Percentiles rank a stretch among this genome's conserved stretches.
These are phyloP conservation scores for Rhizoclosmatium hyalinum DNA, from an alignment of 371 early-diverging fungal genomes.

Conservation along the genomic window DNA sequence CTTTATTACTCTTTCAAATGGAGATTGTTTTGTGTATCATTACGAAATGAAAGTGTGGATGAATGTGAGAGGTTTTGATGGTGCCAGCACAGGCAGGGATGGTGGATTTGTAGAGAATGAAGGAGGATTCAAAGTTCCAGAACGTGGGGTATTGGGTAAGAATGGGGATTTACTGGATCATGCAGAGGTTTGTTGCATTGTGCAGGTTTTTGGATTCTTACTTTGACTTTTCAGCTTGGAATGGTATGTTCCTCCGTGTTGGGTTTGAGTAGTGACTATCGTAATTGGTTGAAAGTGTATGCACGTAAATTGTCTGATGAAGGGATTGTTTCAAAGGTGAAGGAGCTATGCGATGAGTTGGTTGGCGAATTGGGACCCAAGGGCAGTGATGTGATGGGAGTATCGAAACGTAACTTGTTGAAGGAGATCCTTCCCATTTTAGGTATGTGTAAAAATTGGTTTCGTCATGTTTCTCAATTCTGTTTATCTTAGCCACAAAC, in stretches of 20 bases:
- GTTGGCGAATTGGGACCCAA: neutral
- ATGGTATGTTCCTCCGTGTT: conserved; percentile 67
- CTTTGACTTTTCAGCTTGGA: conserved; percentile 41
- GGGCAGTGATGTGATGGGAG: conserved; percentile 37
- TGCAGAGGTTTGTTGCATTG: conserved; percentile 12
- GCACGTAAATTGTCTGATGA: conserved; percentile 74
- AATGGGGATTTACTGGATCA: conserved; percentile 10
- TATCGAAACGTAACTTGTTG: conserved; percentile 43
- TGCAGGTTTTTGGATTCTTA: neutral
- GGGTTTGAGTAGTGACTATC: conserved; percentile 69
- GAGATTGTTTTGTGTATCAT: conserved; percentile 79
- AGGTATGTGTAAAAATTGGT: conserved; percentile 27
- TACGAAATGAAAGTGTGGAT: conserved; percentile 75
- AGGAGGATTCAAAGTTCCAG: conserved; percentile 31
- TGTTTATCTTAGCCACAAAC: conserved; percentile 33
- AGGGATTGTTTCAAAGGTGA: conserved; percentile 63
- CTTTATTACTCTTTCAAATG: conserved; percentile 72
- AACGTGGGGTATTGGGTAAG: conserved; percentile 6
- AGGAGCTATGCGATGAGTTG: conserved; percentile 77
- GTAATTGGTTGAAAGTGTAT: conserved; percentile 71
- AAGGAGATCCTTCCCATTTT: conserved; percentile 47
- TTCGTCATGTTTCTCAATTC: neutral
- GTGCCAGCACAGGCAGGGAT: conserved; percentile 44
- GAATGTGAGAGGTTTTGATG: conserved; percentile 51
- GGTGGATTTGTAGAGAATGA: conserved; percentile 49